Conservation (phyloP, 2,329 filamentous ascomycete species). For the Chrysoporthe austroafricana region DNA sequence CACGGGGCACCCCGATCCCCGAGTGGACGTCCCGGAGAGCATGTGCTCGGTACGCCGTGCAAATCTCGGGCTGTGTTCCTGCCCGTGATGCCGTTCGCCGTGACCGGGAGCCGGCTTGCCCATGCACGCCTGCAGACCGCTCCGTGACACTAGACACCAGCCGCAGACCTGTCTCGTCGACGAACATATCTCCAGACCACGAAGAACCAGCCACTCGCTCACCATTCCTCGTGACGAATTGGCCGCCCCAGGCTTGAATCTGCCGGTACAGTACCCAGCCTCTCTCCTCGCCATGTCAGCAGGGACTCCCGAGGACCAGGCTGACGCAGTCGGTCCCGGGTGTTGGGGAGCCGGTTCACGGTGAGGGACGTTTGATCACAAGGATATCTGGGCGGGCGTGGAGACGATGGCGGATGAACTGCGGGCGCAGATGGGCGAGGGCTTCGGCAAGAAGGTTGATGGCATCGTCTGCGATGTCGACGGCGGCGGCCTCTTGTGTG, state of each 20-base stretch:
- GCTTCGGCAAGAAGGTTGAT: slow-evolving; percentile 47
- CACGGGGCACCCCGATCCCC: too few species aligned
- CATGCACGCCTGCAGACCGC: neutral
- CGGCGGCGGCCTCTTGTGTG: slow-evolving; percentile 71
- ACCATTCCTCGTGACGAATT: too few species aligned
- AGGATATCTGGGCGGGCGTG: slow-evolving; percentile 68
- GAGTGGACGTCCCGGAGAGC: too few species aligned
- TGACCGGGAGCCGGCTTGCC: neutral
- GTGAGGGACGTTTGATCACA: slow-evolving; percentile 60
- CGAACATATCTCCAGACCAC: too few species aligned
- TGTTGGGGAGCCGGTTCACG: too few species aligned
- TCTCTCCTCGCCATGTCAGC: too few species aligned
- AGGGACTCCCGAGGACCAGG: too few species aligned
- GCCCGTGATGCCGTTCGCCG: neutral
- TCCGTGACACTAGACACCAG: neutral
- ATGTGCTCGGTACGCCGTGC: neutral
- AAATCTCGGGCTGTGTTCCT: neutral
- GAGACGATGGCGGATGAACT: slow-evolving; percentile 57
- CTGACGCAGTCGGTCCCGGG: too few species aligned
- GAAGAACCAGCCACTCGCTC: too few species aligned
- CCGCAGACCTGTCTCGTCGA: neutral
- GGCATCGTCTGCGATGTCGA: slow-evolving; percentile 72
- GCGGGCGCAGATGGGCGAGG: slow-evolving; percentile 38
- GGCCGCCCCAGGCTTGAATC: too few species aligned
- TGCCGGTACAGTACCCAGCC: too few species aligned